Evolutionary conservation across 78 protist genomes (phyloP).

Genomic region (slime mould (Dictyostelium discoideum)): DNA sequence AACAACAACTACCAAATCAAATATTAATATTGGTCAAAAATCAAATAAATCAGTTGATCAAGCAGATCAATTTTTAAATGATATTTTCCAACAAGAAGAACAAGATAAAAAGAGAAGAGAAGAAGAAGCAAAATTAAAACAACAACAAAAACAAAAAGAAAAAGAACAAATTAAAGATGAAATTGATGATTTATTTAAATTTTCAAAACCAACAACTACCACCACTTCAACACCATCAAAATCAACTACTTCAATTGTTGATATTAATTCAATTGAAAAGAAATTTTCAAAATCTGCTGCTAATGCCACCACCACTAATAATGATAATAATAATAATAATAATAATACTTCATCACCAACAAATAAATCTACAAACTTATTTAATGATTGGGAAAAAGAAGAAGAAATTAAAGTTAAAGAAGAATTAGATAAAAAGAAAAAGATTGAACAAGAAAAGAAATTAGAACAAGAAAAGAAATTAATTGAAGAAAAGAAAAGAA

Average conservation of each 20-base stretch:
- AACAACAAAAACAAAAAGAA: neutral
- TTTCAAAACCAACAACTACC: neutral
- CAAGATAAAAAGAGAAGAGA: conserved; percentile 7
- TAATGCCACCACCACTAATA: neutral
- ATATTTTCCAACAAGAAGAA: neutral
- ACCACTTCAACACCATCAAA: neutral
- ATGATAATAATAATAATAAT: too few relatives aligned
- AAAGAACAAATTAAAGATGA: neutral
- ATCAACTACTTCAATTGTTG: neutral
- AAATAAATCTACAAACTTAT: neutral
- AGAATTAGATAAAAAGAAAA: conserved; percentile 23
- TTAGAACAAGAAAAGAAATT: neutral
- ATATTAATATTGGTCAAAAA: neutral
- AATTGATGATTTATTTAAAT: conserved; percentile 41
- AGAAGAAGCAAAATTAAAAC: neutral
- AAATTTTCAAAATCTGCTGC: conserved; percentile 3
- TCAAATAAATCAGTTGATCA: neutral
- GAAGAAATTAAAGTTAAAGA: conserved; percentile 13
- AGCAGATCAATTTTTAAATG: neutral
- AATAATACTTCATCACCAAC: neutral
- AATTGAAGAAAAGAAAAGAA: neutral
- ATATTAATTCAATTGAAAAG: conserved; percentile 26
- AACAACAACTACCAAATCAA: neutral
- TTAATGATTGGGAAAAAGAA: conserved; percentile 45
- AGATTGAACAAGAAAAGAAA: neutral